Evolutionary conservation across 2,329 filamentous ascomycete species (phyloP).

Genomic region (Parastagonospora avenae): DNA sequence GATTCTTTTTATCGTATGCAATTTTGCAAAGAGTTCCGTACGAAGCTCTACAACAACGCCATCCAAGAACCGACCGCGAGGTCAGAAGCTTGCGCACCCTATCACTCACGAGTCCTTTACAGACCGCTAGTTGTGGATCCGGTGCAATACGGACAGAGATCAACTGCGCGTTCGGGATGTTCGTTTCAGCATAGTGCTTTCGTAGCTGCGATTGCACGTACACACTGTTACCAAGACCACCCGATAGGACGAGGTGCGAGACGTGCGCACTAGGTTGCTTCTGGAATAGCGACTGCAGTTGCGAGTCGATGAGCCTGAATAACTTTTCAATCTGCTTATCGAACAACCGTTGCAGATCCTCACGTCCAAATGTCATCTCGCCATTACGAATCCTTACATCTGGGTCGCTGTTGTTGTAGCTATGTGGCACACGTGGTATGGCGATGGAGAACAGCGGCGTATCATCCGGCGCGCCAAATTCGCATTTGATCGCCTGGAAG

Average conservation of each 20-base stretch:
- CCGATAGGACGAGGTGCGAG: slow-evolving; percentile 49
- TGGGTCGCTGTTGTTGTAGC: slow-evolving; percentile 39
- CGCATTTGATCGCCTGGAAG: slow-evolving; percentile 50
- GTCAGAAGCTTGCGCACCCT: slow-evolving; percentile 55
- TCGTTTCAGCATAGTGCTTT: slow-evolving; percentile 37
- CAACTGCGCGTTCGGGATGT: slow-evolving; percentile 26
- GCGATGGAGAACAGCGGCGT: slow-evolving; percentile 44
- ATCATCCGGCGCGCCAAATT: slow-evolving; percentile 45
- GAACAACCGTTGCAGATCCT: slow-evolving; percentile 42
- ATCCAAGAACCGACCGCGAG: slow-evolving; percentile 50
- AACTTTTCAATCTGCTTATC: slow-evolving; percentile 45
- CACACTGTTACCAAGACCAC: slow-evolving; percentile 50
- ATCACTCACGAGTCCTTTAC: slow-evolving; percentile 59
- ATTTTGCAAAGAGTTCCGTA: slow-evolving; percentile 48
- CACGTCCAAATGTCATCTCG: slow-evolving; percentile 40
- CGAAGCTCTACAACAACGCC: slow-evolving; percentile 45
- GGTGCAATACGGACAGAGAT: slow-evolving; percentile 45
- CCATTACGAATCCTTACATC: slow-evolving; percentile 39
- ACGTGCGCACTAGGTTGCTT: slow-evolving; percentile 38
- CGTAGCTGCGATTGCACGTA: slow-evolving; percentile 48
- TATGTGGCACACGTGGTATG: slow-evolving; percentile 39
- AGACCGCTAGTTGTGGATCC: slow-evolving; percentile 62
- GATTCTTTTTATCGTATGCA: slow-evolving; percentile 41
- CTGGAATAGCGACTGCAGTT: slow-evolving; percentile 36
- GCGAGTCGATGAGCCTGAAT: slow-evolving; percentile 42